Evolutionary conservation across 345 rosid genomes (phyloP).

Genomic region (Microcos paniculata): DNA sequence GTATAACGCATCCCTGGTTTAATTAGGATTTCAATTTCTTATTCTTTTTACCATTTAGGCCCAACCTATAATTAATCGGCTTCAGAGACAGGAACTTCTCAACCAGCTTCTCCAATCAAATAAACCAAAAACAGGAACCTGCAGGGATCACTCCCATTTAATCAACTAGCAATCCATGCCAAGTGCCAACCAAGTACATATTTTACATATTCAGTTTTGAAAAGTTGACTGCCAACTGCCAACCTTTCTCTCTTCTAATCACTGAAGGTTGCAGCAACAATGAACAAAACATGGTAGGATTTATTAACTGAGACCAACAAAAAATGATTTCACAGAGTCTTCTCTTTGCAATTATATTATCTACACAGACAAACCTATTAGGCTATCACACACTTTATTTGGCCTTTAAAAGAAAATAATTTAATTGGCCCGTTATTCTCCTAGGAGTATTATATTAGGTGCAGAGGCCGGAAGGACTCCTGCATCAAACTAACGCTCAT

Average conservation of each 20-base stretch:
- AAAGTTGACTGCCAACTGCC: too few relatives aligned
- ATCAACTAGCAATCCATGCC: background rate
- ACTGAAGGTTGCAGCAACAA: background rate
- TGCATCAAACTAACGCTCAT: constrained; percentile 11
- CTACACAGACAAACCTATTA: background rate
- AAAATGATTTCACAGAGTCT: background rate
- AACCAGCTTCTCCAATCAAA: background rate
- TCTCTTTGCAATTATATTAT: background rate
- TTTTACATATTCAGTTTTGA: background rate
- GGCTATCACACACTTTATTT: background rate
- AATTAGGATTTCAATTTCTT: too few relatives aligned
- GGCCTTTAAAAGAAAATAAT: background rate
- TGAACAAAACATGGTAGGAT: background rate
- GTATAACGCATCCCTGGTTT: too few relatives aligned
- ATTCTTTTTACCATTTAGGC: too few relatives aligned
- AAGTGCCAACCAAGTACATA: too few relatives aligned
- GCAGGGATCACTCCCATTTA: background rate
- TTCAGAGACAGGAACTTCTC: too few relatives aligned
- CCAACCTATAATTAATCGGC: too few relatives aligned
- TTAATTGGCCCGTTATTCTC: too few relatives aligned
- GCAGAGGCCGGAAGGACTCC: background rate
- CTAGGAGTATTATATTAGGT: background rate
- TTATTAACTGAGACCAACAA: background rate
- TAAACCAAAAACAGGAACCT: background rate
- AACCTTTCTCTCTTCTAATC: background rate